Percentiles rank a stretch among this genome's conserved stretches.
Evolutionary conservation across 2,329 filamentous ascomycete genomes (phyloP).

Genomic region (Diaporthe australafricana): DNA sequence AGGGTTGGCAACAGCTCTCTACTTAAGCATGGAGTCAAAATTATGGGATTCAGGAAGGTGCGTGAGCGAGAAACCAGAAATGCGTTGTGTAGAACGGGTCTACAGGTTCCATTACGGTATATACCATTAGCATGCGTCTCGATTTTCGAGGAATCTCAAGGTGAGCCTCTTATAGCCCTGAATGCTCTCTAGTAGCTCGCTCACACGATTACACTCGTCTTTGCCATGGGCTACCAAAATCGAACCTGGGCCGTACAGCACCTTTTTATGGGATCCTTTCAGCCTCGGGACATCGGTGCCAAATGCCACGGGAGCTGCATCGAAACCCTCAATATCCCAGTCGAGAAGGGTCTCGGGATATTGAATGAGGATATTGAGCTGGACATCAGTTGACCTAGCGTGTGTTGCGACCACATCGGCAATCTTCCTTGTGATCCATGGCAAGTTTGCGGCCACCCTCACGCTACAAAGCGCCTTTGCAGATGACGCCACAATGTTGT

Average conservation of each 20-base stretch:
- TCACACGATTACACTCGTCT: slow-evolving; percentile 49
- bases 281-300: slow-evolving; percentile 54
- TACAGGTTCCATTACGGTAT: no score
- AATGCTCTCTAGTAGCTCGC: slow-evolving; percentile 53
- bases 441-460: slow-evolving; percentile 50
- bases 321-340: slow-evolving; percentile 52
- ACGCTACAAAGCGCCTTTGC: slow-evolving; percentile 54
- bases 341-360: slow-evolving; percentile 53
- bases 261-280: slow-evolving; percentile 47
- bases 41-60: no score
- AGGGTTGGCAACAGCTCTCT: no score
- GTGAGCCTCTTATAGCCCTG: slow-evolving; percentile 48
- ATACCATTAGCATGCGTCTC: not conserved
- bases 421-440: slow-evolving; percentile 48
- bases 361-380: slow-evolving; percentile 49
- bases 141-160: not conserved
- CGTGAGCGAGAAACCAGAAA: no score
- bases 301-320: slow-evolving; percentile 50
- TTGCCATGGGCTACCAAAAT: slow-evolving; percentile 53
- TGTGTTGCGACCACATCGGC: slow-evolving; percentile 47
- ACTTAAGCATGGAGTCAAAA: no score
- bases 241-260: slow-evolving; percentile 53
- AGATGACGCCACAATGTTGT: slow-evolving; percentile 52
- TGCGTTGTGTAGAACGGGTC: no score
- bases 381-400: slow-evolving; percentile 42